Conservation (phyloP, 306 rosid species). For the Potentilla sterilis region DNA sequence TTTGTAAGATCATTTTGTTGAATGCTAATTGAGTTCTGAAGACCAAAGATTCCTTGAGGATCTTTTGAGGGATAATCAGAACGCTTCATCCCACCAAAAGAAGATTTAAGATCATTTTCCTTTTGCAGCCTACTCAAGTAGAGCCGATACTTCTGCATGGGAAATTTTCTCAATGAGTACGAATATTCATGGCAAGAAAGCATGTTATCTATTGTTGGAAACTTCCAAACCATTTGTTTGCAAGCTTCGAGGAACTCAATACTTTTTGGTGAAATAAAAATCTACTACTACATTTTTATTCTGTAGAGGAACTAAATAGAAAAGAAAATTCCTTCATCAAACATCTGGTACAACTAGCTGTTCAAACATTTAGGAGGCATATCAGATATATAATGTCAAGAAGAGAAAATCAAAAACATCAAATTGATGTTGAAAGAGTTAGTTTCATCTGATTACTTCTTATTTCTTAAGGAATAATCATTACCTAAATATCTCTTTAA, state of each 20-base stretch:
- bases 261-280: background rate
- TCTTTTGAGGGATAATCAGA: conserved; percentile 60
- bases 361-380: background rate
- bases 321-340: background rate
- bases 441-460: background rate
- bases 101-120: conserved; percentile 58
- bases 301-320: background rate
- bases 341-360: background rate
- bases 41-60: conserved; percentile 43
- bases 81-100: conserved; percentile 60
- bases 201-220: conserved; percentile 9
- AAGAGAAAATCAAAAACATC: background rate
- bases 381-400: background rate
- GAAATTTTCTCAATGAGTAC: conserved; percentile 27
- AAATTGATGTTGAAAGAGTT: background rate
- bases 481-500: background rate
- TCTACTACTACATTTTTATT: background rate
- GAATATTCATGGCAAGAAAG: conserved; percentile 19
- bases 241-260: background rate
- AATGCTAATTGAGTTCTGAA: conserved; percentile 39
- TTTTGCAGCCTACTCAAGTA: conserved; percentile 87
- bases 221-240: conserved; percentile 1
- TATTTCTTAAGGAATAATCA: background rate
- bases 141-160: conserved; percentile 90
- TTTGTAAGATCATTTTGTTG: conserved; percentile 54